phyloP scores from a whole-genome alignment of 768 basidiomycete species.

The Pisolithus albus region DNA sequence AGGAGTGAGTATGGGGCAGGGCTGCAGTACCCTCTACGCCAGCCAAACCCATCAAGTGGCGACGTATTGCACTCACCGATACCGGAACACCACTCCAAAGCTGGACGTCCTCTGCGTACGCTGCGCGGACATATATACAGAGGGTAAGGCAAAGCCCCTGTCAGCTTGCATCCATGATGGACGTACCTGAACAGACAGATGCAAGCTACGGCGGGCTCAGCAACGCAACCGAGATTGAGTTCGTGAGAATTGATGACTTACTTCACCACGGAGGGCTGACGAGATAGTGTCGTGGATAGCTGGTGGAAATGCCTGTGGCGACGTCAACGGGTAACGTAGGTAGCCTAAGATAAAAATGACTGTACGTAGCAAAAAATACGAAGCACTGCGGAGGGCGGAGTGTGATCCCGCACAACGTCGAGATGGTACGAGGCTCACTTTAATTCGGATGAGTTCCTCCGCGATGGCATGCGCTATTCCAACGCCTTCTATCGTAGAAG shows the following conservation, averaged over 20 bases:
- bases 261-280: constrained; percentile 77
- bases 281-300: constrained; percentile 66
- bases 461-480: constrained; percentile 83
- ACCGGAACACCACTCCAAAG: constrained; percentile 70
- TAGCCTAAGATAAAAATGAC: constrained; percentile 9
- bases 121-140: constrained; percentile 28
- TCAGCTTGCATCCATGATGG: neutral
- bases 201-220: constrained; percentile 45
- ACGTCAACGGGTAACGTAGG: constrained; percentile 1
- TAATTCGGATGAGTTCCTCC: constrained; percentile 64
- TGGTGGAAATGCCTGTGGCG: constrained; percentile 68
- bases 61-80: constrained; percentile 45
- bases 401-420: neutral
- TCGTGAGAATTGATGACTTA: constrained; percentile 29
- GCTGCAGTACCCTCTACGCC: neutral
- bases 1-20: neutral
- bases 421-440: constrained; percentile 39
- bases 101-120: constrained; percentile 44
- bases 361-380: constrained; percentile 85
- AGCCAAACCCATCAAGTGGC: neutral
- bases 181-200: constrained; percentile 71
- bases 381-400: constrained; percentile 46
- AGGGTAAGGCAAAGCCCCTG: neutral
- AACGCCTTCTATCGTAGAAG: constrained; percentile 73
- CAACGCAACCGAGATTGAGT: neutral